Evolutionary conservation across 805 yeast genomes (phyloP).

Genomic region (Starmerella sp.): DNA sequence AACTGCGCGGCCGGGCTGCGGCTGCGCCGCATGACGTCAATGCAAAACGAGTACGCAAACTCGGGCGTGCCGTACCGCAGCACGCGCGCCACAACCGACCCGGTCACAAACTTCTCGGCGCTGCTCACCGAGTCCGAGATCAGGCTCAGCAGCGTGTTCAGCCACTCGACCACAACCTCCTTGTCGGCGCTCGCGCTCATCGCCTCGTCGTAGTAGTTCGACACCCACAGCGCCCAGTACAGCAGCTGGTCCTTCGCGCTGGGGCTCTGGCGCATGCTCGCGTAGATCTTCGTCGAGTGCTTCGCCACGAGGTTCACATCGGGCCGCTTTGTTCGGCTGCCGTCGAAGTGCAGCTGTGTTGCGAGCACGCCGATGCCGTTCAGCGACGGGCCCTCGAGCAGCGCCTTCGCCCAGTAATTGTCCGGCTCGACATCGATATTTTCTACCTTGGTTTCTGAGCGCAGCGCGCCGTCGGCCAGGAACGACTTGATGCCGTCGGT

Average conservation of each 20-base stretch:
- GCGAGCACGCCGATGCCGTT: constrained; percentile 28
- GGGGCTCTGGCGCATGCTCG: constrained; percentile 3
- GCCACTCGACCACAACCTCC: constrained; percentile 30
- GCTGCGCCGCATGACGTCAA: constrained; percentile 42
- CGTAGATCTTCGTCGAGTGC: not conserved
- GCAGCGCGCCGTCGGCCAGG: not conserved
- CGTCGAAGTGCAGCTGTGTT: constrained; percentile 27
- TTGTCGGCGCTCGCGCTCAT: constrained; percentile 27
- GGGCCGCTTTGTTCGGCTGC: constrained; percentile 13
- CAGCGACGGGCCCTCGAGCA: constrained; percentile 24
- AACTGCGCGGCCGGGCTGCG: constrained; percentile 55
- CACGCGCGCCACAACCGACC: constrained; percentile 54
- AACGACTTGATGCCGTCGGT: constrained; percentile 14
- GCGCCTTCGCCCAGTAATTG: constrained; percentile 12
- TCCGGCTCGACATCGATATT: constrained; percentile 14
- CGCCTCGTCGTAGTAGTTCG: constrained; percentile 20
- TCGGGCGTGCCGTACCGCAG: constrained; percentile 49
- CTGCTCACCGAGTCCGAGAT: constrained; percentile 28
- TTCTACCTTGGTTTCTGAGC: constrained; percentile 3
- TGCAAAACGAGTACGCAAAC: constrained; percentile 46
- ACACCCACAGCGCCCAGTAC: constrained; percentile 29
- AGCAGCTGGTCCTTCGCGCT: constrained; percentile 30
- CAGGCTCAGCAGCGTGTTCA: constrained; percentile 34
- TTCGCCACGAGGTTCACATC: not conserved
- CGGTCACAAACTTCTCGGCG: constrained; percentile 30